Conservation (phyloP, 768 basidiomycete species). For the Paxillus ammoniavirescens region DNA sequence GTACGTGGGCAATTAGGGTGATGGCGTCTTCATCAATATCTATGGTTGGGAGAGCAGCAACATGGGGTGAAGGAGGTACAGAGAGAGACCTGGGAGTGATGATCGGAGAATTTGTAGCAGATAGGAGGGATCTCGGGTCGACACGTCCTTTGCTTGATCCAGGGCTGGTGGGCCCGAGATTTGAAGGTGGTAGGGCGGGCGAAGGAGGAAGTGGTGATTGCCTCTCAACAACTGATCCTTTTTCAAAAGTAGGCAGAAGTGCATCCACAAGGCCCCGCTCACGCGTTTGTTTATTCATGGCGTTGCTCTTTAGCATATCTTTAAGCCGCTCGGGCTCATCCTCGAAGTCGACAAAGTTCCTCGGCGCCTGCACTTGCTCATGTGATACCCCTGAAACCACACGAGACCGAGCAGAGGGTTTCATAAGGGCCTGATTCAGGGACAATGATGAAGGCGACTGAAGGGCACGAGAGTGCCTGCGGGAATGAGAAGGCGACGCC, state of each 20-base stretch:
- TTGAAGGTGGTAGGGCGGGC: slow-evolving; percentile 4
- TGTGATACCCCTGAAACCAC: slow-evolving; percentile 71
- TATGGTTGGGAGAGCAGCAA: slow-evolving; percentile 10
- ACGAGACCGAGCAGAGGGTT: slow-evolving; percentile 53
- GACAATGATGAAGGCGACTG: slow-evolving; percentile 38
- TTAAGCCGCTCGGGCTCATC: slow-evolving; percentile 77
- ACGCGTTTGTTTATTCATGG: slow-evolving; percentile 33
- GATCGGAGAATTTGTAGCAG: slow-evolving; percentile 44
- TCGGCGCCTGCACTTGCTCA: slow-evolving; percentile 74
- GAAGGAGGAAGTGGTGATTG: slow-evolving; percentile 13
- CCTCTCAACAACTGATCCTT: slow-evolving; percentile 23
- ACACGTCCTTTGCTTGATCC: slow-evolving; percentile 23
- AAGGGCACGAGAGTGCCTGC: slow-evolving; percentile 25
- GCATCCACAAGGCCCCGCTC: slow-evolving; percentile 33
- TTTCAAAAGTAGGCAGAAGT: slow-evolving; percentile 31
- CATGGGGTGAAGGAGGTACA: slow-evolving; percentile 34
- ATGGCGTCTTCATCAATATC: slow-evolving; percentile 16
- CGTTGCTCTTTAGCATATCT: slow-evolving; percentile 61
- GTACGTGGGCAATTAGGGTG: slow-evolving; percentile 33
- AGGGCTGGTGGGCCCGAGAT: slow-evolving; percentile 10
- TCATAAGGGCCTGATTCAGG: slow-evolving; percentile 45
- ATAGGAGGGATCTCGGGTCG: slow-evolving; percentile 43
- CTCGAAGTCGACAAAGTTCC: slow-evolving; percentile 78
- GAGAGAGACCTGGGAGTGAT: slow-evolving; percentile 37
- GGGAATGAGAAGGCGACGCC: slow-evolving; percentile 18